Evolutionary conservation across 176 grass and related monocot genomes (phyloP).

Genomic region (Neostapfia colusana): DNA sequence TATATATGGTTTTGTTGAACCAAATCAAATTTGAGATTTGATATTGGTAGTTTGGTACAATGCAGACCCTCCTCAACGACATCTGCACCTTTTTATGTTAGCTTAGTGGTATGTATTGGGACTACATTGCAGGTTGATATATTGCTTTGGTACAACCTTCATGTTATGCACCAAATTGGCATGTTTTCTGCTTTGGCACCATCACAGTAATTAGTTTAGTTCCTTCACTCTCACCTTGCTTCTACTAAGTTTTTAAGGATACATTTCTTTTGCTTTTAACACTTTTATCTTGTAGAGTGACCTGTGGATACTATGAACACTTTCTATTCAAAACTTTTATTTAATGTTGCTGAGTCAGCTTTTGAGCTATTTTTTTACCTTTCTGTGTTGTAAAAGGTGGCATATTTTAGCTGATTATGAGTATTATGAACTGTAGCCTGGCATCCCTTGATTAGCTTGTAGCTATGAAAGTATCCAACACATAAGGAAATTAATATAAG

Average conservation of each 20-base stretch:
- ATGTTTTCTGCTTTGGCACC: neutral
- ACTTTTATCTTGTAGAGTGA: neutral
- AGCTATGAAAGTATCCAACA: slow-evolving; percentile 10
- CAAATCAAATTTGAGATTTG: slow-evolving; percentile 24
- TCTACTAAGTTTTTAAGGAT: slow-evolving; percentile 3
- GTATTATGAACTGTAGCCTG: slow-evolving; percentile 9
- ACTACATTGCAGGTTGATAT: neutral
- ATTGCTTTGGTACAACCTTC: slow-evolving; percentile 17
- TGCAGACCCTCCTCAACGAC: neutral
- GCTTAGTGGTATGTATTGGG: neutral
- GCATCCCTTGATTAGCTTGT: slow-evolving; percentile 27
- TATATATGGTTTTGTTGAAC: slow-evolving; percentile 2
- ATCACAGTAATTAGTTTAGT: neutral
- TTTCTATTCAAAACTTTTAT: neutral
- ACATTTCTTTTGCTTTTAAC: slow-evolving; percentile 11
- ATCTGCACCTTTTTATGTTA: neutral
- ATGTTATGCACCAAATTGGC: neutral
- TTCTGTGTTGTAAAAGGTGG: slow-evolving; percentile 6
- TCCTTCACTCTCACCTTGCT: neutral
- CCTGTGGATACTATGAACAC: slow-evolving; percentile 8
- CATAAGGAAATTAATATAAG: slow-evolving; percentile 27
- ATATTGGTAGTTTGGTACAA: neutral
- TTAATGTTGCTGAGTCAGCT: neutral
- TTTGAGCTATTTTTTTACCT: neutral
- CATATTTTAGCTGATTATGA: slow-evolving; percentile 27